A percentile compares a stretch with the other conserved stretches of the same genome.
Evolutionary conservation across 306 rosid genomes (phyloP).

Genomic region (Pachyrhizus erosus): DNA sequence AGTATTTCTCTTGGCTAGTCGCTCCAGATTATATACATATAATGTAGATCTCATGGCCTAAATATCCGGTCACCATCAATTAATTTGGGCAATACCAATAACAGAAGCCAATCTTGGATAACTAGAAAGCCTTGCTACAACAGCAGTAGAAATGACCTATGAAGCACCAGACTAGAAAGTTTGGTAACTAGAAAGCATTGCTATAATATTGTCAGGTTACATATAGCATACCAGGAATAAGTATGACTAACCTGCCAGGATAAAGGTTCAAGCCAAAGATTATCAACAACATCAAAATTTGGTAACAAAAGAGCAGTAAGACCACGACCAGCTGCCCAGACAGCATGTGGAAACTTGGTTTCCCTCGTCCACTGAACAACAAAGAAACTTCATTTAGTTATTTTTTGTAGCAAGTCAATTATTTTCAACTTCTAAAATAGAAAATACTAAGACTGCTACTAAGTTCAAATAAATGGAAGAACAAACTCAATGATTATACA

Average conservation of each 20-base stretch:
- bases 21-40: conserved; percentile 1
- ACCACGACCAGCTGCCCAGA: conserved; percentile 99
- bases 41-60: neutral
- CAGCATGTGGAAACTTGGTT: conserved; percentile 93
- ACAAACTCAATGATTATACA: conserved; percentile 31
- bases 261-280: conserved; percentile 94
- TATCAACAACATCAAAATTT: conserved; percentile 85
- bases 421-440: conserved; percentile 8
- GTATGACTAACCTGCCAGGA: conserved; percentile 90
- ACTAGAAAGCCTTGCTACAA: neutral
- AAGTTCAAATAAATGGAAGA: conserved; percentile 36
- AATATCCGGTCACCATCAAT: neutral
- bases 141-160: neutral
- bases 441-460: conserved; percentile 20
- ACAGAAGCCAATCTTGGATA: neutral
- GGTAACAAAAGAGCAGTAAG: conserved; percentile 86
- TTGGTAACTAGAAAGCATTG: neutral
- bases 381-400: conserved; percentile 35
- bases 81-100: conserved; percentile 6
- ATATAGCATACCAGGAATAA: conserved; percentile 18
- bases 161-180: neutral
- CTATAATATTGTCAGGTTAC: neutral
- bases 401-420: conserved; percentile 37
- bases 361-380: conserved; percentile 86
- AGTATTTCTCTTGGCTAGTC: neutral